Evolutionary conservation across 345 rosid genomes (phyloP).

Genomic region (Eucalyptus camaldulensis): DNA sequence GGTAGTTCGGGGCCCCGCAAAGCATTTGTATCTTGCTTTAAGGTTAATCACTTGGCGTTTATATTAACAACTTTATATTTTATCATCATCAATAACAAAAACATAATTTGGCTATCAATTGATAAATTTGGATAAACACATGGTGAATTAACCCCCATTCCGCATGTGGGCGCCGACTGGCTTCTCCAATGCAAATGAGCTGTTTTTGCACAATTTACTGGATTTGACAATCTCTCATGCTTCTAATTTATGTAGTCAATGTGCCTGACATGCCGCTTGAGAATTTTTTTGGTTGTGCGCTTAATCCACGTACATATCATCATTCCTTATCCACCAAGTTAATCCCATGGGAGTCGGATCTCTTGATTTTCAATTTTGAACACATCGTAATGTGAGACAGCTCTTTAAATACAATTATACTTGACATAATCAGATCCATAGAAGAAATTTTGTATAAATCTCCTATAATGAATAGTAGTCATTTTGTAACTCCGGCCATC

Average conservation of each 20-base stretch:
- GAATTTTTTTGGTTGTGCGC: too few species aligned
- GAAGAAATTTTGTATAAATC: neutral
- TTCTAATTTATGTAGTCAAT: too few species aligned
- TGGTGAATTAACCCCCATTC: too few species aligned
- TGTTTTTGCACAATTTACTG: neutral
- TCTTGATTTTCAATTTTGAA: neutral
- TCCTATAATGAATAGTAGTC: too few species aligned
- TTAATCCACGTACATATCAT: rapidly evolving
- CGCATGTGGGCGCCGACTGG: too few species aligned
- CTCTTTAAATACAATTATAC: neutral
- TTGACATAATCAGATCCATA: neutral
- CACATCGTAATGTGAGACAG: neutral
- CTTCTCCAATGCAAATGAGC: neutral
- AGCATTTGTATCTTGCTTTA: too few species aligned
- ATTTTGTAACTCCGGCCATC: too few species aligned
- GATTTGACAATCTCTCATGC: neutral
- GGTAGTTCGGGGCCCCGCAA: too few species aligned
- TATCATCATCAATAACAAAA: rapidly evolving
- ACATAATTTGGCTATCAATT: too few species aligned
- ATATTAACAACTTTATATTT: too few species aligned
- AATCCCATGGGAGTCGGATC: neutral
- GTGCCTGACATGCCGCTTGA: neutral
- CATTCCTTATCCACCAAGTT: neutral
- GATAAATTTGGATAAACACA: too few species aligned
- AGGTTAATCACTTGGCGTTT: too few species aligned